phyloP scores from a whole-genome alignment of 805 yeast species.

The Candida jianshihensis region DNA sequence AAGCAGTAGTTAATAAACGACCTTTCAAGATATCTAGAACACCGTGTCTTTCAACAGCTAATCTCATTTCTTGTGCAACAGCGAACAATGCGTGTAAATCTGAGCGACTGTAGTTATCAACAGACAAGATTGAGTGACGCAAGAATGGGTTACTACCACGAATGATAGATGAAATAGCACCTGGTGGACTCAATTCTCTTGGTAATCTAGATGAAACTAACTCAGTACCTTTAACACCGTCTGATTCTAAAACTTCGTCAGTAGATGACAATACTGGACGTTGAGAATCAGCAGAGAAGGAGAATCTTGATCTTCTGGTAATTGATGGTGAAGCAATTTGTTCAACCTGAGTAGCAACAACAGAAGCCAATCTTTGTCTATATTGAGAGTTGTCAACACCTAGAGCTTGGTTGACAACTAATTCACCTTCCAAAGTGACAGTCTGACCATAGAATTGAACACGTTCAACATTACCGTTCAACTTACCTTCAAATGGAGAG shows the following conservation, averaged over 20 bases:
- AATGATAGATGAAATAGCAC: constrained; percentile 71
- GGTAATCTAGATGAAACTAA: constrained; percentile 71
- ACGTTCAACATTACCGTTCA: constrained; percentile 83
- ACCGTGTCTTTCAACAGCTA: constrained; percentile 95
- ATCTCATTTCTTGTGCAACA: constrained; percentile 96
- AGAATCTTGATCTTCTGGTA: constrained; percentile 39
- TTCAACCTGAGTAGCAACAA: constrained; percentile 17
- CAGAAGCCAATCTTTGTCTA: constrained; percentile 22
- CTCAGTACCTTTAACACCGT: constrained; percentile 53
- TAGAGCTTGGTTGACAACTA: constrained; percentile 50
- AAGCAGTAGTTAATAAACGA: constrained; percentile 86
- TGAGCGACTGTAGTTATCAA: constrained; percentile 77
- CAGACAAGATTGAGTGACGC: constrained; percentile 82
- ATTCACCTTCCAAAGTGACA: constrained; percentile 75
- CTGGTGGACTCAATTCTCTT: constrained; percentile 65
- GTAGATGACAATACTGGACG: constrained; percentile 24
- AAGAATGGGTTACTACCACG: constrained; percentile 85
- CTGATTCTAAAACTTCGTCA: constrained; percentile 29
- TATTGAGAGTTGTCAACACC: constrained; percentile 39
- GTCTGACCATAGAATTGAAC: constrained; percentile 75
- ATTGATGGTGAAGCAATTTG: constrained; percentile 30
- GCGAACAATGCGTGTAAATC: constrained; percentile 91
- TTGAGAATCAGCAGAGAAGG: constrained; percentile 39
- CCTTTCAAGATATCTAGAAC: constrained; percentile 87
- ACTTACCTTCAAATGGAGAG: constrained; percentile 51